Percentiles rank a stretch among this genome's conserved stretches.
Conservation (phyloP, 2,329 filamentous ascomycete genomes). For the Macrophomina phaseolina region DNA sequence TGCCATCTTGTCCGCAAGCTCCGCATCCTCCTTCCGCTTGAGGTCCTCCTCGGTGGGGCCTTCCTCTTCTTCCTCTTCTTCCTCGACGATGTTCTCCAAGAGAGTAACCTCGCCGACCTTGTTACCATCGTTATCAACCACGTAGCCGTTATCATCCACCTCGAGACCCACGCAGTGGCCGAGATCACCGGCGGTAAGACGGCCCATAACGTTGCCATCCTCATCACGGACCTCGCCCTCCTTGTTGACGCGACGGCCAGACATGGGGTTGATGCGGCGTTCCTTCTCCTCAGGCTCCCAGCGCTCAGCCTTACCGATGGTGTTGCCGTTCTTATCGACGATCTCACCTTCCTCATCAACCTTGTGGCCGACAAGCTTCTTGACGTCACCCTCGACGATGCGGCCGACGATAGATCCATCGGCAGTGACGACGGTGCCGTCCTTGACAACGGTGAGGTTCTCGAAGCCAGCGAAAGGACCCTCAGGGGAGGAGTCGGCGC, state of each 20-base stretch:
- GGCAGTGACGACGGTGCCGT: constrained; percentile 59
- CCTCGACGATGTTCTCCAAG: constrained; percentile 65
- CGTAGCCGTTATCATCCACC: constrained; percentile 60
- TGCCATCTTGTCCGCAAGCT: constrained; percentile 79
- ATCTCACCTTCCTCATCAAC: constrained; percentile 60
- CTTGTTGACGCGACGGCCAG: constrained; percentile 60
- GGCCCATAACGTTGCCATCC: constrained; percentile 57
- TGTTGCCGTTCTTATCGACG: constrained; percentile 60
- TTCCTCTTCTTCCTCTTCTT: constrained; percentile 56
- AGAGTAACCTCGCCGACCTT: constrained; percentile 68
- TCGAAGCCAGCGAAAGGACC: constrained; percentile 67
- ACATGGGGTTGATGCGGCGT: constrained; percentile 65
- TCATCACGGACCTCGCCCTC: constrained; percentile 59
- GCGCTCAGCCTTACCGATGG: constrained; percentile 58
- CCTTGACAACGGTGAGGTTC: constrained; percentile 61
- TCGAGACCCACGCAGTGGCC: constrained; percentile 59
- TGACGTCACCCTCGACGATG: constrained; percentile 56
- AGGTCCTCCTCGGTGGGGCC: constrained; percentile 58
- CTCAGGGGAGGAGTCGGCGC: constrained; percentile 56
- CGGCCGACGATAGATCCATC: constrained; percentile 56
- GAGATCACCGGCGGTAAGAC: constrained; percentile 57
- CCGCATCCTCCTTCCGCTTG: constrained; percentile 65
- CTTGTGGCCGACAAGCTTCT: constrained; percentile 57
- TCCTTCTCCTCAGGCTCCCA: constrained; percentile 61
- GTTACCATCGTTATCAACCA: constrained; percentile 63